Conservation (phyloP, 2,329 filamentous ascomycete species). For the Penicillium sp. region DNA sequence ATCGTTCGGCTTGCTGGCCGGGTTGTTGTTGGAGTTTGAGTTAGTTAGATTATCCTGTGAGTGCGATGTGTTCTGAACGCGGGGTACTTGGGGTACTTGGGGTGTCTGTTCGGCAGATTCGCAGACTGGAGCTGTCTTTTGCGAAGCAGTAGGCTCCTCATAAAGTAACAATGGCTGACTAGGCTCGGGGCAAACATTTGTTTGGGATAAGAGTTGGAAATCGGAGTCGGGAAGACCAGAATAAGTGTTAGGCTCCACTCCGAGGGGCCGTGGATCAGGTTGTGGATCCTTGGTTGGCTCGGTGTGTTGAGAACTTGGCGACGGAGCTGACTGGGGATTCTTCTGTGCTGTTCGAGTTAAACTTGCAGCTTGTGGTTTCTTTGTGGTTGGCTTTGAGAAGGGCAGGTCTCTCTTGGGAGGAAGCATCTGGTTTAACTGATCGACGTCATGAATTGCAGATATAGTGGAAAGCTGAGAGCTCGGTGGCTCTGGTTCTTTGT, state of each 20-base stretch:
- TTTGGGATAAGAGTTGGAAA: neutral
- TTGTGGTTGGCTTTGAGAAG: slow-evolving; percentile 35
- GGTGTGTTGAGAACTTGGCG: neutral
- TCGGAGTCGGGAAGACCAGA: neutral
- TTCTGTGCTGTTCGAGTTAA: neutral
- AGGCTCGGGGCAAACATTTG: neutral
- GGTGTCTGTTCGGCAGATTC: neutral
- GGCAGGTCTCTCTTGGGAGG: slow-evolving; percentile 47
- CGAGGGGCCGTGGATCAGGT: neutral
- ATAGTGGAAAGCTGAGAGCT: slow-evolving; percentile 27
- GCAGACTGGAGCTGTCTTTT: neutral
- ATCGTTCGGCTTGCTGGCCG: neutral
- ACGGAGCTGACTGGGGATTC: neutral
- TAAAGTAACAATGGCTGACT: neutral
- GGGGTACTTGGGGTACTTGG: neutral
- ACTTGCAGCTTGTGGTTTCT: slow-evolving; percentile 1
- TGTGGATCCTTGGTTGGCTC: neutral
- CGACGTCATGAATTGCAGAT: slow-evolving; percentile 28
- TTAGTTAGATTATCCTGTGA: neutral
- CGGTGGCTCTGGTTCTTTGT: neutral
- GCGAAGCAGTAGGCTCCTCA: neutral
- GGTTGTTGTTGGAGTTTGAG: neutral
- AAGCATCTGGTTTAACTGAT: slow-evolving; percentile 37
- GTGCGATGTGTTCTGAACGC: neutral
- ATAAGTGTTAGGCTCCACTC: neutral